A percentile compares a stretch with the other conserved stretches of the same genome.
These are phyloP conservation scores for Trametopsis cervina DNA, from an alignment of 768 basidiomycete species.

Conservation along the genomic window DNA sequence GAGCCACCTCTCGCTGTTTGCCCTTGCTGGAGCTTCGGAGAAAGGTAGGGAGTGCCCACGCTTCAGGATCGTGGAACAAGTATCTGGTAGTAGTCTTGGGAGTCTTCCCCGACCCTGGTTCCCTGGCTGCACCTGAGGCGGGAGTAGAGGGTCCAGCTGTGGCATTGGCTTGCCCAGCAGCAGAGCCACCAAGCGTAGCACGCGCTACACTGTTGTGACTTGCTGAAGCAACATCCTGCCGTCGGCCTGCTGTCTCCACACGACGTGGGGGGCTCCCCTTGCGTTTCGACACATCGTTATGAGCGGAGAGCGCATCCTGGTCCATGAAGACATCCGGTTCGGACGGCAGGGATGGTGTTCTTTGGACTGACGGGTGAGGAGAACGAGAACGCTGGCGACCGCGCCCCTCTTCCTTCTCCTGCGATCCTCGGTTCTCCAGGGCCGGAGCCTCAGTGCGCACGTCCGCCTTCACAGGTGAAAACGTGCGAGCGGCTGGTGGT, in stretches of 20 bases:
- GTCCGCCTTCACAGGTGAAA: no score
- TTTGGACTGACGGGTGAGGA: not conserved
- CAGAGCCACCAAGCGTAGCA: no score
- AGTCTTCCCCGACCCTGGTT: not conserved
- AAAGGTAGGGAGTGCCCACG: slow-evolving; percentile 15
- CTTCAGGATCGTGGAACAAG: slow-evolving; percentile 11
- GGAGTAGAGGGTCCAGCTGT: not conserved
- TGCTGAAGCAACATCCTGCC: not conserved
- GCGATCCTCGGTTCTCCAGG: no score
- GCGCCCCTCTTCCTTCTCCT: no score
- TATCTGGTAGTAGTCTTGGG: not conserved
- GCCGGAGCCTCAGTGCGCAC: no score
- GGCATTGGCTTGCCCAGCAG: not conserved
- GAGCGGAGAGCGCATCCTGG: slow-evolving; percentile 5
- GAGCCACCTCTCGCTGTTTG: not conserved
- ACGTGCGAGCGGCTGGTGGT: no score
- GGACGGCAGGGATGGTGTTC: slow-evolving; percentile 3
- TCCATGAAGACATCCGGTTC: slow-evolving; percentile 14
- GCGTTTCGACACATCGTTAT: not conserved
- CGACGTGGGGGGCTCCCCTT: not conserved
- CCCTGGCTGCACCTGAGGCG: no score
- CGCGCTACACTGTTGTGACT: not conserved
- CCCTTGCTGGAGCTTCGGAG: not conserved
- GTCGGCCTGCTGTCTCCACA: no score
- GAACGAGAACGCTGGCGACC: not conserved